Evolutionary conservation across 164 flowering plant species (phyloP), one percentile per base, ranked within the genome.

Genomic region (Vitis riparia): DNA sequence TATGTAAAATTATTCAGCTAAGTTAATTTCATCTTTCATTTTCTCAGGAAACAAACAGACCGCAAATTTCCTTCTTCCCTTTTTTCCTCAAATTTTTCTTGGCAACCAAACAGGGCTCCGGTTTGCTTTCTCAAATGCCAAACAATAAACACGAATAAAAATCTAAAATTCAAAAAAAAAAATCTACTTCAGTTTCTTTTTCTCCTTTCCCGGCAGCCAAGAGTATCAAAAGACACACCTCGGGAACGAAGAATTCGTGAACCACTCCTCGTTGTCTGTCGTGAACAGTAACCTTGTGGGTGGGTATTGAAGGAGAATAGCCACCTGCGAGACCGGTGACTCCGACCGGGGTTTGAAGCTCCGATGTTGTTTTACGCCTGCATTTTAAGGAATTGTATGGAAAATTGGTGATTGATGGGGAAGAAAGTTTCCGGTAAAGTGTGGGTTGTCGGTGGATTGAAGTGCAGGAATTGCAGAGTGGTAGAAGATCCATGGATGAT

Each of bases 211-310:
- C 9, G 55, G 9, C n/a, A 49, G 10, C 55, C 66, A 50, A 63
- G 19, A 29, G 19, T 8, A 59, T 1, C 29, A 15, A 55, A 10
- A 12, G 9, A 9, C 9, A 3, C 66, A 92, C 98, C 97, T 94
- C 97, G 2, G 98, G 98, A 27, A 94, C 98, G 17, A 78, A 51
- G 85, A 92, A 94, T 55, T 91, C 85, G 75, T 94, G 97, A 62
- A 81, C 83, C n/a, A 89, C 77, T 2, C 89, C 97, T 19, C 92
- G 89, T 63, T 83, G 82, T 53, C 92, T 75, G 73, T 94, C 98
- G 73, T 82, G 94, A 27, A 94, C 97, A 14, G 89, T 92, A 75
- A 94, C 93, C 56, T 87, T 94, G 77, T 92, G 0, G 82, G 64
- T 2, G 82, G 87, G 37, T 37, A 81, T 71, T 11, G 86, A 65